Evolutionary conservation across 768 basidiomycete genomes (phyloP).

Genomic region (Guyanaporus albipodus): DNA sequence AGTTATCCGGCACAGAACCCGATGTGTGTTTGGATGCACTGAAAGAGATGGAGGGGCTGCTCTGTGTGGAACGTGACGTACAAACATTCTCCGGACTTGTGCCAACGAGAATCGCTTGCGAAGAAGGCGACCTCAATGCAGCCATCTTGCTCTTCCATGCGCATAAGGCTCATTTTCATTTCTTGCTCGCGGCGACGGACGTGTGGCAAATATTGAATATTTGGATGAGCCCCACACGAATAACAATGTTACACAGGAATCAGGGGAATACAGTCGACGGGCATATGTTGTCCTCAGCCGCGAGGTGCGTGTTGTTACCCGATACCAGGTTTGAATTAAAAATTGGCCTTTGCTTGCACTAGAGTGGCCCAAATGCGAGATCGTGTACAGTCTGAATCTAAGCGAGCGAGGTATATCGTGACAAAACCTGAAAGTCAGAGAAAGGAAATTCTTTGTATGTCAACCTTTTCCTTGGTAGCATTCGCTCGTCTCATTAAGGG

Average conservation of each 20-base stretch:
- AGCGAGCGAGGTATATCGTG: neutral
- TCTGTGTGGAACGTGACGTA: neutral
- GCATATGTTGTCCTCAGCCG: neutral
- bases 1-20: conserved; percentile 3
- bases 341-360: no score
- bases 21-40: conserved; percentile 2
- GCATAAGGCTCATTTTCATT: conserved; percentile 6
- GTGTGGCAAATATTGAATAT: conserved; percentile 1
- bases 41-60: neutral
- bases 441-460: conserved; percentile 5
- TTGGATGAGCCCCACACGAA: neutral
- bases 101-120: neutral
- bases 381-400: neutral
- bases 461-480: neutral
- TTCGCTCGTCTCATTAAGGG: neutral
- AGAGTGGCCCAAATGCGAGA: neutral
- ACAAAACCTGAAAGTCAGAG: neutral
- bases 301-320: neutral
- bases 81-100: neutral
- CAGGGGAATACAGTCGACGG: neutral
- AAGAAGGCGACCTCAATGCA: neutral
- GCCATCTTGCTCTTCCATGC: conserved; percentile 1
- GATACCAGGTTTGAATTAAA: neutral
- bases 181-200: conserved; percentile 6
- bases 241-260: neutral